Evolutionary conservation across 2,329 filamentous ascomycete genomes (phyloP).

Genomic region (Leptosphaerulina australis): DNA sequence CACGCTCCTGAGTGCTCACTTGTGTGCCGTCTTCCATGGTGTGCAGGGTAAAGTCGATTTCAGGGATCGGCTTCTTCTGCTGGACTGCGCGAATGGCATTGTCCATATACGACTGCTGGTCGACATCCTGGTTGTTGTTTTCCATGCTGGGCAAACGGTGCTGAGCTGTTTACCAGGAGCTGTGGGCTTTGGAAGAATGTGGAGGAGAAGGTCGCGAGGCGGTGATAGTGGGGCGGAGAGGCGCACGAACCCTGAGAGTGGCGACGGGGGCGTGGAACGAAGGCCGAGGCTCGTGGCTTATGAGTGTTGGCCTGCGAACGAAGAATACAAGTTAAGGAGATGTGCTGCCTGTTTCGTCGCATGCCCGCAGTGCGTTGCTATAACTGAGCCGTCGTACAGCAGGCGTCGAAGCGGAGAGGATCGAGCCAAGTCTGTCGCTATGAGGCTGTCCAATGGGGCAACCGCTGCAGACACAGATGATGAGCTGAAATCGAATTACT

Average conservation of each 20-base stretch:
- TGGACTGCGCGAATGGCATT: constrained; percentile 90
- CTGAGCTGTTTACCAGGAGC: constrained; percentile 23
- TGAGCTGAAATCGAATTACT: constrained; percentile 7
- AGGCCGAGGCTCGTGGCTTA: constrained; percentile 38
- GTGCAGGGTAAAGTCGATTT: constrained; percentile 98
- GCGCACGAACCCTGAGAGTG: constrained; percentile 33
- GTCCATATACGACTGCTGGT: constrained; percentile 65
- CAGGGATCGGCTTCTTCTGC: constrained; percentile 92
- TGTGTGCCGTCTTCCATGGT: constrained; percentile 97
- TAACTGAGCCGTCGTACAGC: constrained; percentile 27
- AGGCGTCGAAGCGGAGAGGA: constrained; percentile 20
- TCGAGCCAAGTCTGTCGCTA: constrained; percentile 14
- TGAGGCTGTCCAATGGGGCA: constrained; percentile 10
- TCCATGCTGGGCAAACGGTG: constrained; percentile 42
- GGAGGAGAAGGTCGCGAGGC: constrained; percentile 33
- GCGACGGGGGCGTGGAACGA: constrained; percentile 39
- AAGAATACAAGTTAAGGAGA: constrained; percentile 11
- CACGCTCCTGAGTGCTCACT: constrained; percentile 93
- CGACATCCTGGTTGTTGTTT: constrained; percentile 40
- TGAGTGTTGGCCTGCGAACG: constrained; percentile 17
- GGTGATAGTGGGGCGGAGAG: constrained; percentile 42
- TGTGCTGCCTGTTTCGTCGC: constrained; percentile 34
- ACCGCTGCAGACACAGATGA: constrained; percentile 8
- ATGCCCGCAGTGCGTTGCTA: constrained; percentile 37
- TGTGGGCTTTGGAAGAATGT: constrained; percentile 33